These are phyloP conservation scores for Pseudocercospora vitis DNA, from an alignment of 2,329 filamentous ascomycete species.

Conservation along the genomic window DNA sequence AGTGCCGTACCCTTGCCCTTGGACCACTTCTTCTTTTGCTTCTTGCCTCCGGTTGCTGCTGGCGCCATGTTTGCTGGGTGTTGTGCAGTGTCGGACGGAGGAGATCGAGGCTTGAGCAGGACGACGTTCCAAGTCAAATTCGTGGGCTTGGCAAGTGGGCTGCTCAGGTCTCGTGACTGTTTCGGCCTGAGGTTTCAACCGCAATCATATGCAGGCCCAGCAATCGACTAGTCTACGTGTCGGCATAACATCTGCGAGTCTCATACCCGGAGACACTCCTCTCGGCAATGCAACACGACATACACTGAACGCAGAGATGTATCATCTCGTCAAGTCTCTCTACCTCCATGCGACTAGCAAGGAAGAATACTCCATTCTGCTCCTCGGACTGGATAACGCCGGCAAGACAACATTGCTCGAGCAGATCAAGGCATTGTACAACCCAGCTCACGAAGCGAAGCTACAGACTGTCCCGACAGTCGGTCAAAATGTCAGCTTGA, in stretches of 20 bases:
- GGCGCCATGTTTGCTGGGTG: slow-evolving; percentile 29
- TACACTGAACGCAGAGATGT: slow-evolving; percentile 59
- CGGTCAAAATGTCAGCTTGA: slow-evolving; percentile 92
- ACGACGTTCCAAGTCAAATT: slow-evolving; percentile 1
- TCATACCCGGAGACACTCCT: background rate
- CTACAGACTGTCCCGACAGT: slow-evolving; percentile 92
- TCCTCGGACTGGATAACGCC: slow-evolving; percentile 95
- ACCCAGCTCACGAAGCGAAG: slow-evolving; percentile 62
- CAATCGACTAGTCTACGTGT: slow-evolving; percentile 1
- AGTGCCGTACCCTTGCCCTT: slow-evolving; percentile 49
- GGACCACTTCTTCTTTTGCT: slow-evolving; percentile 81
- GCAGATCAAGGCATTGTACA: slow-evolving; percentile 88
- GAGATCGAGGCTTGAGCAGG: background rate
- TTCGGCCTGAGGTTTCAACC: too few relatives aligned
- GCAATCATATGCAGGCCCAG: background rate
- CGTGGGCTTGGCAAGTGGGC: slow-evolving; percentile 1
- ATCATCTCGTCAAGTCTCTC: slow-evolving; percentile 90
- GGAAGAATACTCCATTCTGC: slow-evolving; percentile 98
- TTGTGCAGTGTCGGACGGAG: slow-evolving; percentile 14
- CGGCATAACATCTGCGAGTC: slow-evolving; percentile 3
- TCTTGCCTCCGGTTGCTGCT: slow-evolving; percentile 67
- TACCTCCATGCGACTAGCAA: slow-evolving; percentile 96
- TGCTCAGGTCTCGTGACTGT: slow-evolving; percentile 6
- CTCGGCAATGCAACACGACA: slow-evolving; percentile 11
- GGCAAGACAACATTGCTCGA: slow-evolving; percentile 98